Base-by-base conservation (phyloP, 768 basidiomycete species). In the Tricholoma matsutake region DNA sequence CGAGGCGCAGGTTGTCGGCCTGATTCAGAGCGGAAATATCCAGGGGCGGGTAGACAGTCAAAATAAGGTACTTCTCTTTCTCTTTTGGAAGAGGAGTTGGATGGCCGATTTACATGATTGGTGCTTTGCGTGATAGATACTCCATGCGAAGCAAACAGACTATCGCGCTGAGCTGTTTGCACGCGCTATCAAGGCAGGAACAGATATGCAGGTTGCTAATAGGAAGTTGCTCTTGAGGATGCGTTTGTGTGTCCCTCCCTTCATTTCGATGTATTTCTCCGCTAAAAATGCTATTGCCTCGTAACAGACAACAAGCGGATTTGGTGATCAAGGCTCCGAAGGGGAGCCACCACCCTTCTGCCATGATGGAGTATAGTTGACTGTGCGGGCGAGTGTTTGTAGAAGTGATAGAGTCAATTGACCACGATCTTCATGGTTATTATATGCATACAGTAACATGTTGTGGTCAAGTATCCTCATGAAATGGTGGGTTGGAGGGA, bases 41-140 rank as follows among this genome's bases (percentile, higher is more conserved):
- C 83, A 89, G 66, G 95, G 86, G 2, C 81, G 93, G 9, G 87
- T 97, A 16, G 95, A 98, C 70, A 89, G 91, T 67, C 89, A 91
- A 72, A 93, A 94, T 74, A 94, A 92, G 82, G 92, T 89, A 53
- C 43, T 73, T 64, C 56, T 14, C 41, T 16, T 25, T 53, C 49
- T 56, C 14, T 57, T 20, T 37, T 61, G 16, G 4, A 10, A 8
- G 53, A 49, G 61, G 54, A 43, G 31, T 22, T 3, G 22, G 13
- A 25, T 16, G 16, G 6, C 10, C 22, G 4, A 49, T 31, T 22
- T 68, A 28, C 18, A 49, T 65, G 7, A 55, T 52, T 47, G 25
- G 49, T 20, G 45, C 47, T 47, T 37, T 56, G 11, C 51, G 13
- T 34, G 32, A 14, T 65, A 92, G 94, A 88, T 96, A 16, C 72